These are phyloP conservation scores for Nitzschia sp. DNA, from an alignment of 108 stramenopile genomes.

Conservation along the genomic window DNA sequence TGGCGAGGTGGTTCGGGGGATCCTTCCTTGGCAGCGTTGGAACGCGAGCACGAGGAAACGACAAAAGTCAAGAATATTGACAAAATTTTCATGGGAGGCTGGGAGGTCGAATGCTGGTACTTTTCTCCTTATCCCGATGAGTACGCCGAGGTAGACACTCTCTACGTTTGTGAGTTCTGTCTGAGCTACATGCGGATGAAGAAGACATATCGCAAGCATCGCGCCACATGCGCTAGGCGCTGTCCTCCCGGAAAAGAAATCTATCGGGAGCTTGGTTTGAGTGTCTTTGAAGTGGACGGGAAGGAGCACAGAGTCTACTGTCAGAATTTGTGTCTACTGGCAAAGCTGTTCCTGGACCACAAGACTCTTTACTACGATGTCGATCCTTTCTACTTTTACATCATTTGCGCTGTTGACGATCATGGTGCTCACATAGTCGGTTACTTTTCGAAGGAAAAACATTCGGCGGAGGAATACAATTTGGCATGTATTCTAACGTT, in stretches of 20 bases:
- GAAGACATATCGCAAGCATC: conserved; percentile 77
- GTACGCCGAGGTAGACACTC: conserved; percentile 68
- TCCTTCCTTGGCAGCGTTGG: conserved; percentile 69
- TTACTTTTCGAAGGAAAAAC: conserved; percentile 97
- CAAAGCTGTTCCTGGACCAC: conserved; percentile 99
- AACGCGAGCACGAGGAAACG: conserved; percentile 98
- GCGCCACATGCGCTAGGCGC: conserved; percentile 49
- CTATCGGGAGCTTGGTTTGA: conserved; percentile 74
- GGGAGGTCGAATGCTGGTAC: conserved; percentile 97
- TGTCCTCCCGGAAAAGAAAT: conserved; percentile 97
- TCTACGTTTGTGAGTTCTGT: conserved; percentile 98
- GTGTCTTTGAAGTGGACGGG: conserved; percentile 83
- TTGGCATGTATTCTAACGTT: conserved; percentile 98
- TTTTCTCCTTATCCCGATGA: conserved; percentile 96
- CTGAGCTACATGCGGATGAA: conserved; percentile 90
- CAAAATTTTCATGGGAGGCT: conserved; percentile 89
- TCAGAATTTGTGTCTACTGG: conserved; percentile 97
- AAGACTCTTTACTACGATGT: conserved; percentile 99
- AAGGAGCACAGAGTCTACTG: conserved; percentile 90
- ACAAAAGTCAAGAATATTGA: conserved; percentile 99
- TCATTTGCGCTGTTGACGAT: conserved; percentile 88
- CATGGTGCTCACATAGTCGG: conserved; percentile 85
- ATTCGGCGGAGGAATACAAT: conserved; percentile 93
- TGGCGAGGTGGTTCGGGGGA: conserved; percentile 66
- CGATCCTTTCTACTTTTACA: conserved; percentile 98